Evolutionary conservation across 148 eudicot genomes (phyloP), one percentile per base, ranked within the genome.

Genomic region (Drosera capensis): DNA sequence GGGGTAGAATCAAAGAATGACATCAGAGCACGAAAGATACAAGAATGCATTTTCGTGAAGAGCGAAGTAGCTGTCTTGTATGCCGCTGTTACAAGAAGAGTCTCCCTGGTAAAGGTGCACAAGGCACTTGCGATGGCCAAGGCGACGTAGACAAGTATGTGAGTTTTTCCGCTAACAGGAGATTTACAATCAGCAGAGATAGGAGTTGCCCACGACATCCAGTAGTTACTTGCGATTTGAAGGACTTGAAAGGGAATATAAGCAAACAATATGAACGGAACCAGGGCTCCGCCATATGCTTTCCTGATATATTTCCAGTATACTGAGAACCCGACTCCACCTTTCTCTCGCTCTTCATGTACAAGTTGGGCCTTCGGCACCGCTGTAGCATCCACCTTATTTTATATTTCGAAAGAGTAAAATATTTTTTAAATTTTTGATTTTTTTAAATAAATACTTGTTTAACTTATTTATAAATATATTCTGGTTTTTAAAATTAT

Each of bases 201-300:
- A 40, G 88, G 83, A 30, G 75, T 68, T 17, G 84, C 90, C 90
- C 84, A 77, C 35, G 90, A 73, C 75, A 80, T 70, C 90, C 90
- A 80, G 38, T 80, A 80, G 59, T 73, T 77, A 70, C 90, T 68
- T 20, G 62, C 63, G 18, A 80, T 68, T 47, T 80, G 84, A 51
- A 77, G 71, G 42, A 42, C 8, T 48, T 77, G 73, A 46, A 77
- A 80, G 20, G 71, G 28, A 46, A 77, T 31, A 30, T 80, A 80
- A 37, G 63, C 51, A 6, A 73, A 43, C 56, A 80, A 26, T 51
- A 71, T 66, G 18, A 80, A 41, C 22, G 90, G 84, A 5, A 68
- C 71, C 35, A 77, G 62, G 19, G 66, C 67, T 17, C 90, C 90
- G 19, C 80, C 73, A 56, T 76, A 68, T 49, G 84, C 90, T 28